A percentile compares a stretch with the other conserved stretches of the same genome.
phyloP scores from a whole-genome alignment of 495 filamentous ascomycete species.

The Penicillium manginii region DNA sequence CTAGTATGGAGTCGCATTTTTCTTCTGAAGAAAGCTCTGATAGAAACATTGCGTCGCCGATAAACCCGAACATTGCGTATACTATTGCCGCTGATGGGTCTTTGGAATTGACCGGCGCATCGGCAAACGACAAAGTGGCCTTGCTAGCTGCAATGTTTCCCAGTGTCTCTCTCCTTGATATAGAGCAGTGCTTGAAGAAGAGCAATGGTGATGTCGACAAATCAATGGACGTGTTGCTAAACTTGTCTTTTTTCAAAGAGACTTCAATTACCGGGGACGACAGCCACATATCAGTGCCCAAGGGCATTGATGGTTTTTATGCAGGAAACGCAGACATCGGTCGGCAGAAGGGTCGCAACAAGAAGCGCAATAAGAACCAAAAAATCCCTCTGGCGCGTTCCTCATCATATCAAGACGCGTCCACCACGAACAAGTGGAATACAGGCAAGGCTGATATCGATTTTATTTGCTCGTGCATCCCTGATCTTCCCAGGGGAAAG shows the following conservation, averaged over 20 bases:
- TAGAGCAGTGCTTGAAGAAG: conserved; percentile 67
- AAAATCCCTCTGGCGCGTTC: conserved; percentile 16
- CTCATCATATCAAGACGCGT: conserved; percentile 11
- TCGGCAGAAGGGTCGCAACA: conserved; percentile 51
- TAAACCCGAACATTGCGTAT: conserved; percentile 28
- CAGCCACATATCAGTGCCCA: conserved; percentile 52
- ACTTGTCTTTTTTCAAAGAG: conserved; percentile 70
- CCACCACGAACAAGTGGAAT: conserved; percentile 57
- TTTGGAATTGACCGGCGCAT: conserved; percentile 50
- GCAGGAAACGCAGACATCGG: conserved; percentile 41
- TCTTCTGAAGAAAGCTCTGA: conserved; percentile 13
- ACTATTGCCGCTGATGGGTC: conserved; percentile 38
- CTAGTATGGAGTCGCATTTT: conserved; percentile 41
- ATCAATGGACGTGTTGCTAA: conserved; percentile 82
- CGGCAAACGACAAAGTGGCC: conserved; percentile 58
- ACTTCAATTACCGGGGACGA: conserved; percentile 36
- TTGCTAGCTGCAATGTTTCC: conserved; percentile 72
- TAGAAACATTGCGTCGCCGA: background rate
- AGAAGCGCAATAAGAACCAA: conserved; percentile 30
- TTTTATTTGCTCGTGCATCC: conserved; percentile 56
- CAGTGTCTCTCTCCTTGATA: conserved; percentile 61
- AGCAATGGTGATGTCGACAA: conserved; percentile 62
- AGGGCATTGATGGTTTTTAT: conserved; percentile 81
- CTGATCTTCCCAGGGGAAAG: conserved; percentile 46
- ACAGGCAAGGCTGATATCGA: conserved; percentile 58